Evolutionary conservation across 2,329 filamentous ascomycete genomes (phyloP).

Genomic region (Aulographum hederae): DNA sequence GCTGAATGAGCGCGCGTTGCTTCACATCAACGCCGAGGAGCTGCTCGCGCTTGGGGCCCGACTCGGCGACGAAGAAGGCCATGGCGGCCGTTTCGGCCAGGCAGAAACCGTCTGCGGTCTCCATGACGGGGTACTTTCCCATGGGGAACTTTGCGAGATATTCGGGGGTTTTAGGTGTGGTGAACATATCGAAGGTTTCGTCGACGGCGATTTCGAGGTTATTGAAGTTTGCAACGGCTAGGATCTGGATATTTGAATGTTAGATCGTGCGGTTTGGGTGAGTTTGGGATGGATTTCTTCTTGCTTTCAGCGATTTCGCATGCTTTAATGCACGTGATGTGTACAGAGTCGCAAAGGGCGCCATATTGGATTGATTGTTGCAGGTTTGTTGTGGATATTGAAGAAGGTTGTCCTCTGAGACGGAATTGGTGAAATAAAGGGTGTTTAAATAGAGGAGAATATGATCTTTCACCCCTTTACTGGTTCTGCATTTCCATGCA

Average conservation of each 20-base stretch:
- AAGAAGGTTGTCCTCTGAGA: too few species aligned
- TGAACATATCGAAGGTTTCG: conserved; percentile 22
- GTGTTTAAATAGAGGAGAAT: too few species aligned
- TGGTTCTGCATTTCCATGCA: too few species aligned
- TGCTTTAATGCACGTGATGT: too few species aligned
- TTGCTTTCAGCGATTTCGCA: too few species aligned
- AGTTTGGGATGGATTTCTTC: too few species aligned
- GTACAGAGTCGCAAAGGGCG: too few species aligned
- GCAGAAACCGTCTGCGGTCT: conserved; percentile 27
- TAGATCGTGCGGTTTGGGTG: too few species aligned
- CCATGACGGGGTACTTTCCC: conserved; percentile 32
- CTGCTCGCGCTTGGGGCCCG: conserved; percentile 24
- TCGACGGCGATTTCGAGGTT: conserved; percentile 11
- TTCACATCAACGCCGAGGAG: conserved; percentile 25
- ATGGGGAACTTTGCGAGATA: conserved; percentile 33
- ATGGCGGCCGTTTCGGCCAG: conserved; percentile 30
- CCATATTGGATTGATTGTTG: too few species aligned
- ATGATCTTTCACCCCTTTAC: too few species aligned
- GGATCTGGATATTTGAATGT: conserved; percentile 4
- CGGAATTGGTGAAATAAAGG: too few species aligned
- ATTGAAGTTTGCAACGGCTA: conserved; percentile 10
- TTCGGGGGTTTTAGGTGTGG: conserved; percentile 25
- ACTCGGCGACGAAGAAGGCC: conserved; percentile 26
- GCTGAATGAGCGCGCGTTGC: conserved; percentile 22
- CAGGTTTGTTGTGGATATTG: too few species aligned